phyloP scores from a whole-genome alignment of 2,329 filamentous ascomycete species.

The Dactylellina parvicollis region DNA sequence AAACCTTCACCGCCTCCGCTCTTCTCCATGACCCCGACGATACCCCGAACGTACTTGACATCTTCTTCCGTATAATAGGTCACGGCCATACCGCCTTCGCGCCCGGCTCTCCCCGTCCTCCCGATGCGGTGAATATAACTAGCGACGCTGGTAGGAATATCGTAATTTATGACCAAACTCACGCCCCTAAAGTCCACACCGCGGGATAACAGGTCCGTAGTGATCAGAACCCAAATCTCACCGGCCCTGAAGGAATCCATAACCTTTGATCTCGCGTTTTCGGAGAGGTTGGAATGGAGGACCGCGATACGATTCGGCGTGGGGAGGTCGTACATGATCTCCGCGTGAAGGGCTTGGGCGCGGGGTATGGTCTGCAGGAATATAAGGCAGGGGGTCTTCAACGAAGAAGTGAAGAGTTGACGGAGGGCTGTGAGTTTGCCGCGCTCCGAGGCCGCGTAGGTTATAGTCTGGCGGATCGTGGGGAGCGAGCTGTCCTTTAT shows the following conservation, averaged over 20 bases:
- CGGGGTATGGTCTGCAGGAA: slow-evolving; percentile 96
- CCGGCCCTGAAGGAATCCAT: slow-evolving; percentile 91
- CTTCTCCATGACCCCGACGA: slow-evolving; percentile 93
- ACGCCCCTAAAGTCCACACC: slow-evolving; percentile 95
- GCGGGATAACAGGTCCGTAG: slow-evolving; percentile 89
- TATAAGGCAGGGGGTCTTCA: slow-evolving; percentile 89
- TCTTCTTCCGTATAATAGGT: slow-evolving; percentile 97
- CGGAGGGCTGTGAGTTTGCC: slow-evolving; percentile 92
- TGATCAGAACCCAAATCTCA: slow-evolving; percentile 96
- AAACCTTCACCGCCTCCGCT: slow-evolving; percentile 68
- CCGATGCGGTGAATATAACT: slow-evolving; percentile 94
- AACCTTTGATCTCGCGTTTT: slow-evolving; percentile 77
- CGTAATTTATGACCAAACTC: slow-evolving; percentile 97
- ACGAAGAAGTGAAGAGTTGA: slow-evolving; percentile 74
- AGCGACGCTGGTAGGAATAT: slow-evolving; percentile 89
- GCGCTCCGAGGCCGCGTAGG: slow-evolving; percentile 90
- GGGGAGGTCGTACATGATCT: slow-evolving; percentile 94
- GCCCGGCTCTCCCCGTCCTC: slow-evolving; percentile 85
- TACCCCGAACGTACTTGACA: slow-evolving; percentile 85
- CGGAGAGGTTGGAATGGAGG: slow-evolving; percentile 85
- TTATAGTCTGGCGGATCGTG: slow-evolving; percentile 86
- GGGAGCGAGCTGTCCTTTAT: slow-evolving; percentile 95
- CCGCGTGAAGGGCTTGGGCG: slow-evolving; percentile 84
- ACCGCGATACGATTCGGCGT: slow-evolving; percentile 83
- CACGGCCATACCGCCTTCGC: slow-evolving; percentile 86